Conservation (phyloP, 345 rosid genomes). For the Rhizophora mangle region DNA sequence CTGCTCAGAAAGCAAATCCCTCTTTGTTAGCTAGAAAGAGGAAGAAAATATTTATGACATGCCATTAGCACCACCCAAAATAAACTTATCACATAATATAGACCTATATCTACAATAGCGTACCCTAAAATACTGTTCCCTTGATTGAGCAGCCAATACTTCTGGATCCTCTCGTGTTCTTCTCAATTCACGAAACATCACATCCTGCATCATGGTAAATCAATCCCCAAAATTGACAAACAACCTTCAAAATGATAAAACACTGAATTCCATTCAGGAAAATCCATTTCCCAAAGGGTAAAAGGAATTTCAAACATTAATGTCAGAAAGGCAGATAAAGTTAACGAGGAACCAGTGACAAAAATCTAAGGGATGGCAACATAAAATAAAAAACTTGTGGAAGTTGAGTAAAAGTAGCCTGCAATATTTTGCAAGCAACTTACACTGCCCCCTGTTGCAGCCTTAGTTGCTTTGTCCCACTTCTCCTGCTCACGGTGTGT, state of each 20-base stretch:
- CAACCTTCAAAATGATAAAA: constrained; percentile 5
- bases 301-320: too few relatives aligned
- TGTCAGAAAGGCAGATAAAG: not conserved
- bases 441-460: constrained; percentile 85
- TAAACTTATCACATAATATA: not conserved
- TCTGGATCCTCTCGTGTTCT: constrained; percentile 69
- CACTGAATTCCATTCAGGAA: constrained; percentile 3
- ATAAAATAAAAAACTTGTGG: not conserved
- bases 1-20: constrained; percentile 34
- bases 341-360: not conserved
- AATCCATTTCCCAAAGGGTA: not conserved
- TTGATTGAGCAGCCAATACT: constrained; percentile 70
- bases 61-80: constrained; percentile 1
- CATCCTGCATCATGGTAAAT: constrained; percentile 45
- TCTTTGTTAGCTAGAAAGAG: not conserved
- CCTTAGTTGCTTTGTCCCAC: constrained; percentile 93
- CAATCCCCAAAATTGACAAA: constrained; percentile 18
- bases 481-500: constrained; percentile 86
- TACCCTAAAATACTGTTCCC: constrained; percentile 79
- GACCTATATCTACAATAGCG: constrained; percentile 6
- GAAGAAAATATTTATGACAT: constrained; percentile 15
- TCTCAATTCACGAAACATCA: constrained; percentile 61
- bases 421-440: constrained; percentile 22
- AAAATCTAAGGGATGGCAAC: not conserved
- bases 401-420: not conserved